phyloP scores from a whole-genome alignment of 225 moss, liverwort and hornwort genomes.

The Antitrichia curtipendula region DNA sequence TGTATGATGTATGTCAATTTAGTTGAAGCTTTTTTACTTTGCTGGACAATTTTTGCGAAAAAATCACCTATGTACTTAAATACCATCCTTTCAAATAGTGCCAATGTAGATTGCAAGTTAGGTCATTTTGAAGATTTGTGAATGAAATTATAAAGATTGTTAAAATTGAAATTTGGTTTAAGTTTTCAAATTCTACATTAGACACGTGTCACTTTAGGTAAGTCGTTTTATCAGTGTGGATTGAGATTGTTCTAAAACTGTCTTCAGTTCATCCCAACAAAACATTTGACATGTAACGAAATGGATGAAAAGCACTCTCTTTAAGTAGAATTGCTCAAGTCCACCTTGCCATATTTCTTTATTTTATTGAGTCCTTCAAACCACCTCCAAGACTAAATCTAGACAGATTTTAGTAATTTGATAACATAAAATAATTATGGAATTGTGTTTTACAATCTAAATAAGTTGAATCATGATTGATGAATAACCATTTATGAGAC shows the following conservation, averaged over 20 bases:
- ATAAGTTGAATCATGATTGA: too few relatives aligned
- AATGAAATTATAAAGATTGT: neutral
- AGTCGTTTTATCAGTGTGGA: accelerated
- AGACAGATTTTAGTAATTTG: too few relatives aligned
- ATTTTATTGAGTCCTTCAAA: neutral
- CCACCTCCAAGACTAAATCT: too few relatives aligned
- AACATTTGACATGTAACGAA: neutral
- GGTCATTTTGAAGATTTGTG: neutral
- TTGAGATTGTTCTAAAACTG: neutral
- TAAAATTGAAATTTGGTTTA: neutral
- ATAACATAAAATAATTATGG: too few relatives aligned
- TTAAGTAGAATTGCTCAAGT: neutral
- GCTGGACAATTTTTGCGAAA: neutral
- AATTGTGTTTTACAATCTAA: too few relatives aligned
- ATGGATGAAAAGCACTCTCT: neutral
- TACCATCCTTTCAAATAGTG: neutral
- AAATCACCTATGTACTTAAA: neutral
- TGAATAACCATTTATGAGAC: too few relatives aligned
- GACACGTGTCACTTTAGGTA: too few relatives aligned
- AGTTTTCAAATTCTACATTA: neutral
- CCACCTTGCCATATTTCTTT: neutral
- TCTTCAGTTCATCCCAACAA: neutral
- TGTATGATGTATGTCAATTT: neutral
- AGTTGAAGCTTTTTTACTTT: neutral
- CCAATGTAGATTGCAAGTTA: neutral